phyloP scores from a whole-genome alignment of 1,284 basidiomycete species.

The Rhodotorula sp. region DNA sequence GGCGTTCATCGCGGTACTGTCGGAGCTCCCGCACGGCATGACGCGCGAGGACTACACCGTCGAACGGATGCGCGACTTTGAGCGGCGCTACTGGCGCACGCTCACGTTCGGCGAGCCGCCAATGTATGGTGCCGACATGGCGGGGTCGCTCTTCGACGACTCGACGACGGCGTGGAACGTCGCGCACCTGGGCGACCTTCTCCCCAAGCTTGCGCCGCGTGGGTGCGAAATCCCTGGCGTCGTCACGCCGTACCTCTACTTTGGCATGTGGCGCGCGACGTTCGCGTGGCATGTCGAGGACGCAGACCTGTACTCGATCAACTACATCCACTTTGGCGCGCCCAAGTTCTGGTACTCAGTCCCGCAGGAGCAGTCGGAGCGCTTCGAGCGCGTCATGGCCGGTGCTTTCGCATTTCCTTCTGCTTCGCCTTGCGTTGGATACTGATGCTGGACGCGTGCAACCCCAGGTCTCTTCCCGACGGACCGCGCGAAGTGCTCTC shows the following conservation, averaged over 20 bases:
- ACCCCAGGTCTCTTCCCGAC: constrained; percentile 76
- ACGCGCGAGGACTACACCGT: constrained; percentile 69
- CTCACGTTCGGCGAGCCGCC: constrained; percentile 82
- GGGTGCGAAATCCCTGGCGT: constrained; percentile 75
- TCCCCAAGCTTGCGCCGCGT: constrained; percentile 75
- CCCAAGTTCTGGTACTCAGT: constrained; percentile 96
- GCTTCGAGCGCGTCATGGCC: constrained; percentile 78
- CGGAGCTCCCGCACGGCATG: constrained; percentile 43
- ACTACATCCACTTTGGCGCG: constrained; percentile 98
- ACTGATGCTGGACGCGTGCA: not conserved
- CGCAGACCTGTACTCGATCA: constrained; percentile 90
- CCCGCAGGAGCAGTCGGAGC: constrained; percentile 76
- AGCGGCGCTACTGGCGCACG: constrained; percentile 89
- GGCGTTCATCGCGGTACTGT: constrained; percentile 37
- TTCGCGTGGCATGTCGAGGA: constrained; percentile 99
- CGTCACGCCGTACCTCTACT: constrained; percentile 96
- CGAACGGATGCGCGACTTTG: constrained; percentile 82
- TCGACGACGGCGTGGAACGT: constrained; percentile 89
- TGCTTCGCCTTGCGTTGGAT: constrained; percentile 6
- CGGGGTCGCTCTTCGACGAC: constrained; percentile 85
- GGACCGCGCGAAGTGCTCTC: constrained; percentile 78
- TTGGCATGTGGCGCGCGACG: constrained; percentile 98
- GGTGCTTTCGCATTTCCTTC: constrained; percentile 56
- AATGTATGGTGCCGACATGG: constrained; percentile 96
- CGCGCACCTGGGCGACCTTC: constrained; percentile 79